A percentile compares a stretch with the other conserved stretches of the same genome.
Evolutionary conservation across 176 grass and related monocot species (phyloP).

Genomic region (Typha latifolia): DNA sequence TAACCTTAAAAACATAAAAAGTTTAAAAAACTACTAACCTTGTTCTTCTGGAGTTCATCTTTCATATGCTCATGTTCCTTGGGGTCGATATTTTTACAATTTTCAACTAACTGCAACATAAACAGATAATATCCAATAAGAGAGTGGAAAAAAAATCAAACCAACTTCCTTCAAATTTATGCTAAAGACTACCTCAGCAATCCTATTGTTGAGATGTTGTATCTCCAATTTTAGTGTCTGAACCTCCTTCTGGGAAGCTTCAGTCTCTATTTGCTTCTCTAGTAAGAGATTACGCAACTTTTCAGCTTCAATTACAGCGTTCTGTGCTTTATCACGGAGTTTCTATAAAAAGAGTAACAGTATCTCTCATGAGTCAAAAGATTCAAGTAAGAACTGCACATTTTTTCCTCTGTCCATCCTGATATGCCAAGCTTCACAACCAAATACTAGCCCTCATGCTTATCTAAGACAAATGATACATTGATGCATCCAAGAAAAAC

Average conservation of each 20-base stretch:
- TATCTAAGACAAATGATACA: constrained; percentile 2
- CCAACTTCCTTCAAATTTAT: background rate
- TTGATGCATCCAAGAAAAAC: background rate
- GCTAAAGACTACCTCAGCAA: constrained; percentile 51
- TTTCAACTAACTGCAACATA: constrained; percentile 70
- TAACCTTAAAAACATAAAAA: background rate
- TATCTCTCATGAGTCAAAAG: background rate
- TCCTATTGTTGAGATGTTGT: constrained; percentile 58
- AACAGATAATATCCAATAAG: background rate
- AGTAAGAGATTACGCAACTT: constrained; percentile 50
- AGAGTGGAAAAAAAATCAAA: background rate
- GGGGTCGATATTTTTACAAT: constrained; percentile 61
- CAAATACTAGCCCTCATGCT: background rate
- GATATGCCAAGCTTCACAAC: background rate
- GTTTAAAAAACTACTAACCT: constrained; percentile 36
- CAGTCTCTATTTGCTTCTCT: constrained; percentile 55
- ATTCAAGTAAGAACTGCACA: background rate
- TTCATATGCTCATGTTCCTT: constrained; percentile 65
- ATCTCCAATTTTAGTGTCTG: constrained; percentile 49
- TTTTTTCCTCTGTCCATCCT: background rate
- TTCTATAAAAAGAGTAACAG: constrained; percentile 37
- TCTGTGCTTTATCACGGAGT: constrained; percentile 67
- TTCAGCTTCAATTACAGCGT: constrained; percentile 73
- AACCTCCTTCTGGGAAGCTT: constrained; percentile 56
- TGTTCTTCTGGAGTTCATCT: constrained; percentile 63